Conservation (phyloP, 495 filamentous ascomycete species). For the Penicillium canescens region DNA sequence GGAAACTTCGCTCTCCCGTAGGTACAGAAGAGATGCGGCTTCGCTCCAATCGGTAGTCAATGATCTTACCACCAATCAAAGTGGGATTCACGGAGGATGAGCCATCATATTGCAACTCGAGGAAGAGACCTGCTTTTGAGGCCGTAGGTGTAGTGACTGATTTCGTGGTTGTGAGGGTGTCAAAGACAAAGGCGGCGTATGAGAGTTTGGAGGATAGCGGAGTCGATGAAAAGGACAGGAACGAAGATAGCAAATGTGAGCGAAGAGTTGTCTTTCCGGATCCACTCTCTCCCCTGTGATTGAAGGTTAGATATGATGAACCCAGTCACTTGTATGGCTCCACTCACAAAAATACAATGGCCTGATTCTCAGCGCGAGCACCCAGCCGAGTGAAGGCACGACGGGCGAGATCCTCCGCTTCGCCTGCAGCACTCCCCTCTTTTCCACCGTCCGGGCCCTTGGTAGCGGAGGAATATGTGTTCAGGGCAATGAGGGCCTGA, state of each 20-base stretch:
- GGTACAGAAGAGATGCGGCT: conserved; percentile 88
- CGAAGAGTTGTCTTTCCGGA: conserved; percentile 94
- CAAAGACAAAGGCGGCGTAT: conserved; percentile 90
- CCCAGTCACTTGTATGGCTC: not conserved
- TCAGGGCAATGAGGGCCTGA: conserved; percentile 84
- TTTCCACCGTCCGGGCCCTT: conserved; percentile 87
- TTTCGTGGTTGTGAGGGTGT: conserved; percentile 96
- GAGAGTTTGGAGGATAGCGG: conserved; percentile 91
- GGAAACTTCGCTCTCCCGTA: conserved; percentile 94
- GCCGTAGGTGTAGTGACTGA: conserved; percentile 91
- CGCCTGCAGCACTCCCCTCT: conserved; percentile 82
- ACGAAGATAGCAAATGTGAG: conserved; percentile 78
- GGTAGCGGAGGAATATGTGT: conserved; percentile 86
- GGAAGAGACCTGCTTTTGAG: conserved; percentile 92
- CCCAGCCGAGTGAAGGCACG: conserved; percentile 85
- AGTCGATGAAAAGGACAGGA: conserved; percentile 85
- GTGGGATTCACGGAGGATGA: conserved; percentile 75
- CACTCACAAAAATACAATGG: conserved; percentile 85
- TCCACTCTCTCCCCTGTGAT: conserved; percentile 82
- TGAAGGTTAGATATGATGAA: conserved; percentile 2
- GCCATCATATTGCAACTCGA: conserved; percentile 94
- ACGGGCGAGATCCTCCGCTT: conserved; percentile 85
- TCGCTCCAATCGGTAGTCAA: conserved; percentile 89
- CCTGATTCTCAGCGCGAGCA: conserved; percentile 87
- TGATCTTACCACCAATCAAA: conserved; percentile 87